Percentiles rank a stretch among this genome's conserved stretches.
Evolutionary conservation across 352 stramenopile species (phyloP).

Genomic region (Phytophthora sansomeana): DNA sequence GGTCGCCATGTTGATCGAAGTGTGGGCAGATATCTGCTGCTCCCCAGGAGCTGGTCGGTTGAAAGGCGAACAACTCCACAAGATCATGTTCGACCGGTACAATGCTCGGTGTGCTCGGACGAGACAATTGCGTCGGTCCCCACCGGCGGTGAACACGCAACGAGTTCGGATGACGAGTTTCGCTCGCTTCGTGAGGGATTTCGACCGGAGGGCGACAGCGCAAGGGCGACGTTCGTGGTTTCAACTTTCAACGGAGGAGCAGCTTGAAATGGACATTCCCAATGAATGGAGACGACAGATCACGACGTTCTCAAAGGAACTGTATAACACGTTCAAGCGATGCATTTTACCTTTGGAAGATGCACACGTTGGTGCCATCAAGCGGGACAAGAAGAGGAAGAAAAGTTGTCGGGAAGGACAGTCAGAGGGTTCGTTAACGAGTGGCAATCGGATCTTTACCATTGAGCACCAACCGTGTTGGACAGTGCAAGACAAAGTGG

Average conservation of each 20-base stretch:
- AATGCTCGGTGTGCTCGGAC: slow-evolving; percentile 16
- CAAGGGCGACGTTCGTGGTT: slow-evolving; percentile 22
- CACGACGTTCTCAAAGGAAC: slow-evolving; percentile 22
- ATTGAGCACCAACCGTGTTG: slow-evolving; percentile 15
- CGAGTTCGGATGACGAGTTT: slow-evolving; percentile 24
- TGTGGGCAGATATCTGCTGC: slow-evolving; percentile 20
- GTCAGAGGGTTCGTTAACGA: not conserved
- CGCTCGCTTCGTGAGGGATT: slow-evolving; percentile 22
- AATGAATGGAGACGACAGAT: slow-evolving; percentile 23
- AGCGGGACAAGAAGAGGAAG: slow-evolving; percentile 6
- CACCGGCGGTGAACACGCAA: slow-evolving; percentile 22
- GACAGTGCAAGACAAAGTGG: slow-evolving; percentile 19
- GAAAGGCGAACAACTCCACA: slow-evolving; percentile 14
- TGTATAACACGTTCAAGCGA: slow-evolving; percentile 12
- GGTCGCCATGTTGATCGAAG: slow-evolving; percentile 23
- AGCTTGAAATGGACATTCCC: slow-evolving; percentile 10
- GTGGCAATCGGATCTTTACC: not conserved
- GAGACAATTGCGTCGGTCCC: slow-evolving; percentile 17
- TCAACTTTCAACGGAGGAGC: slow-evolving; percentile 20
- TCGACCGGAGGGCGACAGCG: slow-evolving; percentile 2
- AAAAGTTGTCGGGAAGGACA: no score
- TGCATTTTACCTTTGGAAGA: slow-evolving; percentile 10
- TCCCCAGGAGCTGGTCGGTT: not conserved
- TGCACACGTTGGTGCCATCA: not conserved
- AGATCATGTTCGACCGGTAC: slow-evolving; percentile 29